Base-by-base conservation (phyloP, 768 basidiomycete species). In the Kwoniella mangroviensis region DNA sequence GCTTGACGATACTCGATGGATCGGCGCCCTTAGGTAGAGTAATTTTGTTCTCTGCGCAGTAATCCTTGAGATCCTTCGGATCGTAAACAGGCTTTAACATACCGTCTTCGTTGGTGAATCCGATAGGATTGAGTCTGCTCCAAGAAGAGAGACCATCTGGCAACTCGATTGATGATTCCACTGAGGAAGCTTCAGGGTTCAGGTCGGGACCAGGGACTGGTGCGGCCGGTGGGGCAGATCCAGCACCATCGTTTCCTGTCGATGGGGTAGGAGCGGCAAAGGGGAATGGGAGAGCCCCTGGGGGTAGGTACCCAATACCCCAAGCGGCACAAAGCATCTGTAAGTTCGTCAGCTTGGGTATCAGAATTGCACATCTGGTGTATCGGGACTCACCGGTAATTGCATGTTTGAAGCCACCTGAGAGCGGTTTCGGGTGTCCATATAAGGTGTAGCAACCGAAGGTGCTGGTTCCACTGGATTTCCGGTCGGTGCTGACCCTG, bases 11-110 rank as follows among this genome's bases (percentile, higher is more conserved):
- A 11, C 26, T 41, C 2, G 17, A 7, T 53, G 51, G 17, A 43
- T 49, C 22, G 3, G 51, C 26, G 7, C 12, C 28, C 21, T 40
- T 55, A 13, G 57, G 59, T 6, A 61, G 61, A 6, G 49, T 19
- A 15, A 68, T 49, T 2, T 68, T 72, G 15, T 64, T n/a, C 45
- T 70, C 68, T 17, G 63, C 42, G 13, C 60, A 63, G 53, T 73
- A 75, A 22, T 62, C 28, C 52, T 59, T 61, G 11, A 75, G 64
- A 3, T 70, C 62, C 10, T 73, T 61, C 0, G 65, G 54, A 60
- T 75, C 74, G 49, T 75, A 75, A 12, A 72, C 42, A 2, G 61
- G 58, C 24, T 59, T 71, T 17, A 69, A 49, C 42, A 67, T 60
- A 1, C 73, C 73, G 28, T 67, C 34, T 28, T 69, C 68, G 28